Evolutionary conservation across 1,284 basidiomycete species (phyloP).

Genomic region (Earliella scabrosa): DNA sequence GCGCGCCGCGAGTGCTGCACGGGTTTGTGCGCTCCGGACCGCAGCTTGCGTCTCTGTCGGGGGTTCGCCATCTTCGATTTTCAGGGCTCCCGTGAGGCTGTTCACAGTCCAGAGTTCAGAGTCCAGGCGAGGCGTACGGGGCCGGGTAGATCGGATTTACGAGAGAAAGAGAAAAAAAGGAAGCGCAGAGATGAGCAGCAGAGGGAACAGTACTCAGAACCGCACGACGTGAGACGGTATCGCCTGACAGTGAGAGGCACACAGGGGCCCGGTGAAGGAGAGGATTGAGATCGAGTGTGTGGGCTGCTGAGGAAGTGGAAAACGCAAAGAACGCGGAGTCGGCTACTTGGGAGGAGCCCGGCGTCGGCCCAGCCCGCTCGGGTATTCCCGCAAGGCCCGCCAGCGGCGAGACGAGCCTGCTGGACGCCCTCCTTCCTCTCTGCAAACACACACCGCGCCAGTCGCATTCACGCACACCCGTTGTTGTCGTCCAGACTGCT

Average conservation of each 20-base stretch:
- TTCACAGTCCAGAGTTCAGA: no score
- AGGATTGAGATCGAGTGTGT: background rate
- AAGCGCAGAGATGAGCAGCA: no score
- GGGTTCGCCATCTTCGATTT: slow-evolving; percentile 82
- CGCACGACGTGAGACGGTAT: no score
- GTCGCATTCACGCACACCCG: slow-evolving; percentile 11
- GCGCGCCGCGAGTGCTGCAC: slow-evolving; percentile 73
- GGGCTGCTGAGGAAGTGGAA: slow-evolving; percentile 7
- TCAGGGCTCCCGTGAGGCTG: slow-evolving; percentile 10
- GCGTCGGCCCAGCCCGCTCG: slow-evolving; percentile 16
- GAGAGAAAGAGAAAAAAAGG: background rate
- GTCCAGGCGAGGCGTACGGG: no score
- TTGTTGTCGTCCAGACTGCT: slow-evolving; percentile 10
- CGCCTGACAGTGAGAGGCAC: slow-evolving; percentile 1
- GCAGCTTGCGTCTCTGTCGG: slow-evolving; percentile 82
- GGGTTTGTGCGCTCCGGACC: slow-evolving; percentile 71
- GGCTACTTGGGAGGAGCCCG: slow-evolving; percentile 26
- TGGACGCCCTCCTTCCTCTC: no score
- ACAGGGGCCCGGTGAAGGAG: background rate
- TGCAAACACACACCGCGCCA: background rate
- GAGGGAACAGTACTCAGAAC: no score
- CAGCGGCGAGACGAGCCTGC: slow-evolving; percentile 12
- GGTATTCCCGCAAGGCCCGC: slow-evolving; percentile 19
- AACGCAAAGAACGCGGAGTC: slow-evolving; percentile 16
- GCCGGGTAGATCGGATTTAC: slow-evolving; percentile 14